phyloP scores from a whole-genome alignment of 352 stramenopile genomes.

The Thraustochytrium sp. region DNA sequence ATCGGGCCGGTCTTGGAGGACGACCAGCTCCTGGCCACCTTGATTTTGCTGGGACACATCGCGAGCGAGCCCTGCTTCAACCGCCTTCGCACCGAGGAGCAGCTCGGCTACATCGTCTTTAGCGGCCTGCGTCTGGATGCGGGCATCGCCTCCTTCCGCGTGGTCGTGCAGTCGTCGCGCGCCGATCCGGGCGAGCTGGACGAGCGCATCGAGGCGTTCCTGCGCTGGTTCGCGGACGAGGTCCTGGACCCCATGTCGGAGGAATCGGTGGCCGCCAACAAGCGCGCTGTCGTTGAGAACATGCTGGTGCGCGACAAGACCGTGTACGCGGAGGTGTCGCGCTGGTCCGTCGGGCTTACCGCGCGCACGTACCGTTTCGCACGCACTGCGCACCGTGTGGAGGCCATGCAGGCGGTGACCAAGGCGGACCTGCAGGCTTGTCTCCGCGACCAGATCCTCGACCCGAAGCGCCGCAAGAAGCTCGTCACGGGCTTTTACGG shows the following conservation, averaged over 20 bases:
- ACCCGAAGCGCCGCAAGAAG: neutral
- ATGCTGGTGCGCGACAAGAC: conserved; percentile 23
- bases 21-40: conserved; percentile 51
- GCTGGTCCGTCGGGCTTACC: neutral
- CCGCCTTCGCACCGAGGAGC: conserved; percentile 80
- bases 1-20: conserved; percentile 53
- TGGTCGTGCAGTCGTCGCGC: conserved; percentile 72
- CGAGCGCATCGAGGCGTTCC: conserved; percentile 65
- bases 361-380: neutral
- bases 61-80: conserved; percentile 81
- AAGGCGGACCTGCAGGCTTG: neutral
- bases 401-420: neutral
- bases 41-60: conserved; percentile 72
- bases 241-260: neutral
- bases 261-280: neutral
- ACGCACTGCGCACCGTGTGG: neutral
- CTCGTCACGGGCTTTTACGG: conserved; percentile 6
- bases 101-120: conserved; percentile 80
- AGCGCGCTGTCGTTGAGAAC: neutral
- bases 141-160: conserved; percentile 63
- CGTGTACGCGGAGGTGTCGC: neutral
- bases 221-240: conserved; percentile 41
- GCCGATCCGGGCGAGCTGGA: conserved; percentile 63
- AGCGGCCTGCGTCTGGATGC: conserved; percentile 55
- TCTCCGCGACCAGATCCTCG: neutral